Evolutionary conservation across 2,329 filamentous ascomycete species (phyloP), one percentile per base, ranked within the genome.

Genomic region (Rhytidhysteron rufulum): DNA sequence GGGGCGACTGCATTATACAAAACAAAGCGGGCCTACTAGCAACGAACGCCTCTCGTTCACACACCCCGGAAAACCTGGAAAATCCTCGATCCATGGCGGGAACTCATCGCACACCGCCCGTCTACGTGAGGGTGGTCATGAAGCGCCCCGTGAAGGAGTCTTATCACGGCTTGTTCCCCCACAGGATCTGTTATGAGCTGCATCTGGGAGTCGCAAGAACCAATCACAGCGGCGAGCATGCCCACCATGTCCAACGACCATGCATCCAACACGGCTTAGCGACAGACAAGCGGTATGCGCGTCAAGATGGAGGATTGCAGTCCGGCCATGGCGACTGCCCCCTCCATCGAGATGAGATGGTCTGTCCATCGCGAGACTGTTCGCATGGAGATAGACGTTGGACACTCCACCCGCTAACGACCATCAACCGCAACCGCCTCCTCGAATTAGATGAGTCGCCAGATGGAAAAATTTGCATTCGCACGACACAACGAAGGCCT

Each of bases 61-160:
- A n/a, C n/a, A n/a, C n/a, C n/a, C n/a, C n/a, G n/a, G n/a, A n/a
- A n/a, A n/a, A n/a, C n/a, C n/a, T n/a, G n/a, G n/a, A n/a, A n/a
- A n/a, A n/a, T n/a, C n/a, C n/a, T n/a, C n/a, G n/a, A n/a, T 15
- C 19, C 17, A 13, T 24, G 9, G 20, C 9, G 34, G 11, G 27
- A n/a, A 15, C 13, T 10, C 19, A 21, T 20, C 9, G 20, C 44
- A 47, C 37, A 39, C 49, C 42, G 49, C 49, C 49, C 37, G 37
- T 27, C 17, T 37, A 38, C 31, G n/a, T 16, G 40, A 31, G 27
- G 34, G 34, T 50, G 47, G 49, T 48, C 47, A 48, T 45, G 40
- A 41, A n/a, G 47, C 13, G 19, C 31, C 31, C 24, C 27, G 20
- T 19, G 18, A 22, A 22, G 31, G 24, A 39, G 37, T 41, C 42